A percentile compares a stretch with the other conserved stretches of the same genome.
Evolutionary conservation across 1,139 yeast genomes (phyloP).

Genomic region (Arxiozyma telluris): DNA sequence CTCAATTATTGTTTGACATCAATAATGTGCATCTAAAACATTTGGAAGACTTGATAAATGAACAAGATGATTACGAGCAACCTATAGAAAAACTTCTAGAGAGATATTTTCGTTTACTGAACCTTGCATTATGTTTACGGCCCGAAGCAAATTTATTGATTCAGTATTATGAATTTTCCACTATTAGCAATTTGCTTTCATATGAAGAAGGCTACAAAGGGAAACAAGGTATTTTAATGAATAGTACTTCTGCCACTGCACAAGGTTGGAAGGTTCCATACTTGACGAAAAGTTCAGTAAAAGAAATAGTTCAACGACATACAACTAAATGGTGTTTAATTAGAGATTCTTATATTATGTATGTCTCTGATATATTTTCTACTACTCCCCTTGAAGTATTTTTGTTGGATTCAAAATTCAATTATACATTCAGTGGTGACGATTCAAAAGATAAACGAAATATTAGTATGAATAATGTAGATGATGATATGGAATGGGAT

Average conservation of each 20-base stretch:
- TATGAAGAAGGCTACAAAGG: slow-evolving; percentile 78
- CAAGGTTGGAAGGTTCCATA: slow-evolving; percentile 98
- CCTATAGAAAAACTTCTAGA: slow-evolving; percentile 38
- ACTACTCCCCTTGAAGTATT: slow-evolving; percentile 89
- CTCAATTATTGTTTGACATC: slow-evolving; percentile 16
- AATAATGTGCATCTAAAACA: slow-evolving; percentile 25
- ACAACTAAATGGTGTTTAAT: slow-evolving; percentile 87
- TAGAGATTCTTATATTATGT: slow-evolving; percentile 74
- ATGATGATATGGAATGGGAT: slow-evolving; percentile 40
- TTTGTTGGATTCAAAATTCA: slow-evolving; percentile 64
- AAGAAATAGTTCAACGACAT: slow-evolving; percentile 81
- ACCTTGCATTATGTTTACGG: slow-evolving; percentile 51
- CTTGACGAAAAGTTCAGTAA: slow-evolving; percentile 66
- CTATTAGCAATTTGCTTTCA: slow-evolving; percentile 73
- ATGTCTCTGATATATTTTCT: slow-evolving; percentile 76
- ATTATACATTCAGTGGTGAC: slow-evolving; percentile 43
- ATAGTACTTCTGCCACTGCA: slow-evolving; percentile 72
- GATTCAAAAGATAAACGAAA: slow-evolving; percentile 29
- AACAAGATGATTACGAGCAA: slow-evolving; percentile 19
- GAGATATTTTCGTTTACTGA: slow-evolving; percentile 54
- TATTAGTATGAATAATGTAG: slow-evolving; percentile 16
- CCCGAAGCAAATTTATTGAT: slow-evolving; percentile 78
- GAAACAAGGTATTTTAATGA: slow-evolving; percentile 77
- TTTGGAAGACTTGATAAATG: slow-evolving; percentile 26
- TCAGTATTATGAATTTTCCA: slow-evolving; percentile 83